Conservation (phyloP, 805 yeast species). For the Nakazawaea holstii region DNA sequence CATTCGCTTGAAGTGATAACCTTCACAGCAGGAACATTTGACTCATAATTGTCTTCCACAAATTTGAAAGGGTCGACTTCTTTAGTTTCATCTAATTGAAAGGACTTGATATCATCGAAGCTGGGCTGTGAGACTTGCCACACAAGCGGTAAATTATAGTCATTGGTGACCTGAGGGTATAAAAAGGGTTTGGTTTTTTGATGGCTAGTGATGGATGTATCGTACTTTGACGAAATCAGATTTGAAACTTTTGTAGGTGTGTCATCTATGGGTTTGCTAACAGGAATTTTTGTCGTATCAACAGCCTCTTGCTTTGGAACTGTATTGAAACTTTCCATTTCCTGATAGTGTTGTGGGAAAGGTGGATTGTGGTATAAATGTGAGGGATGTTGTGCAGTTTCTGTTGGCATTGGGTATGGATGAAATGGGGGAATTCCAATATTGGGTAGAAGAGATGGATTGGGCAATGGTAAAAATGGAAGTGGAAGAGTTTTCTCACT, state of each 20-base stretch:
- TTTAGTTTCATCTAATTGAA: background rate
- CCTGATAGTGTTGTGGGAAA: background rate
- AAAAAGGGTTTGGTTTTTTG: background rate
- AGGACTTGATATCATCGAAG: background rate
- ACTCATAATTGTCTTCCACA: slow-evolving; percentile 36
- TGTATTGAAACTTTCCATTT: no score
- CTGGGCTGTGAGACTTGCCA: no score
- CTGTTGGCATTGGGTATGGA: background rate
- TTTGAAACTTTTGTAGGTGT: no score
- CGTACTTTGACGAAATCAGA: background rate
- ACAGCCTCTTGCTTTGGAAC: no score
- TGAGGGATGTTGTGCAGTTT: background rate
- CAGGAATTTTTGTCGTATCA: no score
- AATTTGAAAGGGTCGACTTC: slow-evolving; percentile 5
- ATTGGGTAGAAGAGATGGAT: background rate
- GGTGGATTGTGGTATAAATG: background rate
- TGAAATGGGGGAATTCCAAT: background rate
- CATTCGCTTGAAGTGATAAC: slow-evolving; percentile 54
- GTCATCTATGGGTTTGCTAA: no score
- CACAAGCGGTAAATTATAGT: background rate
- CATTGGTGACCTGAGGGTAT: background rate
- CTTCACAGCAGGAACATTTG: slow-evolving; percentile 68
- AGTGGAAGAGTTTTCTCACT: background rate
- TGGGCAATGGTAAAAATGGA: background rate
- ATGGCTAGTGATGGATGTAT: background rate